Evolutionary conservation across 1,139 yeast genomes (phyloP), one percentile per base, ranked within the genome.

Genomic region (Casaregolazyma lundiana): DNA sequence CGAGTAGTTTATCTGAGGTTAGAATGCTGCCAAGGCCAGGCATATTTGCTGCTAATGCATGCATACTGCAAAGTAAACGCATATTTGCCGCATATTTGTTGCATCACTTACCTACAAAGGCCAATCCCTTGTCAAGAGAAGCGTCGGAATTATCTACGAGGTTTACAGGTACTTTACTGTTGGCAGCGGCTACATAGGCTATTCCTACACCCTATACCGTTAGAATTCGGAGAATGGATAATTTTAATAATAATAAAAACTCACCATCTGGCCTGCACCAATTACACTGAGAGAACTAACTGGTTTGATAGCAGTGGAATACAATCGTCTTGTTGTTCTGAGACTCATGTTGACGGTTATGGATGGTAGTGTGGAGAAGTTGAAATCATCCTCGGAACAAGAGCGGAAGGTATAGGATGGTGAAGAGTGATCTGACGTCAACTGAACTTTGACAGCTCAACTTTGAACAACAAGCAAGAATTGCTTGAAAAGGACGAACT

Each of bases 121-220:
- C 54, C 32, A 50, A 20, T 17, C 70, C 69, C 51, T 61, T 65
- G 24, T 56, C 58, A 29, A 70, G 54, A 6, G 72, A 61, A 21
- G 47, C 55, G 41, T 62, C 62, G 26, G 66, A 62, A 41, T 52
- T 61, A 55, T 70, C 74, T 30, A 69, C 57, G 24, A 70, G 53
- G 21, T 61, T 57, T 19, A 70, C 73, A 16, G 64, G 60, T 7
- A 67, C 61, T 37, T 65, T 63, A 40, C 71, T 70, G 46, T 64
- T 65, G 36, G 67, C 61, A 32, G 73, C 69, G 2, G 74, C 73
- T 1, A 68, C 73, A 38, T 66, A 62, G 18, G 74, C 75, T 42
- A 70, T 70, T 18, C 74, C 74, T 2, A 68, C 65, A 20, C 74
- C 73, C 68, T 62, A 20, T 13, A 38, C n/a, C n/a, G n/a, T n/a